Conservation (phyloP, 306 rosid genomes). For the Trifolium subterraneum region DNA sequence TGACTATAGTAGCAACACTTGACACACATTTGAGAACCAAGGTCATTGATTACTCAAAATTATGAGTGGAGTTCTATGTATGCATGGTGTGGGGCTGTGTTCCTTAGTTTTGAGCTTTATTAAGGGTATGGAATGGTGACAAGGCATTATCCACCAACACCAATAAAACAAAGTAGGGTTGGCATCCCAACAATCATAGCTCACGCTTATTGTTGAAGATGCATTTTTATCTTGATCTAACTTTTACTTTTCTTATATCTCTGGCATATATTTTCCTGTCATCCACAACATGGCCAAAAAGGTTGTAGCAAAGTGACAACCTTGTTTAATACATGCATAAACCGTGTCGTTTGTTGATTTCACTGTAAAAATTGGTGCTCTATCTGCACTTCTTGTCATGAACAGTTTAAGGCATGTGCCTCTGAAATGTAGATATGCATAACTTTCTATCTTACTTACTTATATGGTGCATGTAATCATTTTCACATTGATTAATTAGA, state of each 20-base stretch:
- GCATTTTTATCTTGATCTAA: conserved; percentile 10
- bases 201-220: conserved; percentile 34
- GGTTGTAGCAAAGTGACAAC: conserved; percentile 27
- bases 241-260: conserved; percentile 32
- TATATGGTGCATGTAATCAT: not conserved
- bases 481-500: not conserved
- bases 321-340: conserved; percentile 35
- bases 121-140: conserved; percentile 63
- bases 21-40: not conserved
- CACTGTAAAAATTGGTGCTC: conserved; percentile 11
- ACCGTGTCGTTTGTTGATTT: not conserved
- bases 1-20: not conserved
- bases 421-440: not conserved
- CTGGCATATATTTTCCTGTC: conserved; percentile 12
- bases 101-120: conserved; percentile 37
- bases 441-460: not conserved
- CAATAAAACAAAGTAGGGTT: conserved; percentile 38
- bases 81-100: conserved; percentile 56
- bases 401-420: conserved; percentile 16
- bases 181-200: conserved; percentile 42
- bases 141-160: conserved; percentile 51
- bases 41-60: not conserved
- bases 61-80: not conserved
- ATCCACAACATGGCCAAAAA: conserved; percentile 34
- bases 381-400: not conserved